Conservation (phyloP, 2,329 filamentous ascomycete genomes). For the Zymoseptoria ardabiliae region DNA sequence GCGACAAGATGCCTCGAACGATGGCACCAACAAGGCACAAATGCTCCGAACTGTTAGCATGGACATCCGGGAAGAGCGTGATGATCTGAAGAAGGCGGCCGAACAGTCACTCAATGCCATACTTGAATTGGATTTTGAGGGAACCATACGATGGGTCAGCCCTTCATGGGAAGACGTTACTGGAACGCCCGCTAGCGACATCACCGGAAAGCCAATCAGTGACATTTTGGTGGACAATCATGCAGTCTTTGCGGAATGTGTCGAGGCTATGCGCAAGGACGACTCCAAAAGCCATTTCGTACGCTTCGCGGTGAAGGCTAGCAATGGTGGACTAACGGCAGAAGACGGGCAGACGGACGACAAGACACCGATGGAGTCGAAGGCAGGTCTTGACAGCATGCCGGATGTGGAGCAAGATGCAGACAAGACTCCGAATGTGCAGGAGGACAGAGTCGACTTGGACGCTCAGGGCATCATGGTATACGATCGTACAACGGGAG, state of each 20-base stretch:
- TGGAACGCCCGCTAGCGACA: slow-evolving; percentile 64
- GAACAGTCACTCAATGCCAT: slow-evolving; percentile 97
- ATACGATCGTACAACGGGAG: slow-evolving; percentile 78
- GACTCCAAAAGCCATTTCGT: slow-evolving; percentile 89
- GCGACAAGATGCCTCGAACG: slow-evolving; percentile 32
- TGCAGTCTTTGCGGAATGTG: slow-evolving; percentile 69
- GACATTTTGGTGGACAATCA: slow-evolving; percentile 77
- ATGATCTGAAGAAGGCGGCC: slow-evolving; percentile 89
- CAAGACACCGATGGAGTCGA: slow-evolving; percentile 24
- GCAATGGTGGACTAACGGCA: slow-evolving; percentile 45
- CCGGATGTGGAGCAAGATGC: slow-evolving; percentile 4
- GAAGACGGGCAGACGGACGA: slow-evolving; percentile 33
- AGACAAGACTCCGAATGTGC: slow-evolving; percentile 8
- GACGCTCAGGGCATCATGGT: slow-evolving; percentile 99
- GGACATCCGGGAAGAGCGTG: slow-evolving; percentile 85
- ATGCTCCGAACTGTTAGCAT: slow-evolving; percentile 66
- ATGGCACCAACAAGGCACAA: slow-evolving; percentile 15
- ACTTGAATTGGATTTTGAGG: slow-evolving; percentile 84
- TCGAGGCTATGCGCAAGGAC: slow-evolving; percentile 85
- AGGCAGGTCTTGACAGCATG: slow-evolving; percentile 16
- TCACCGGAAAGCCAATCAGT: slow-evolving; percentile 70
- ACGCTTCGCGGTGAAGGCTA: slow-evolving; percentile 63
- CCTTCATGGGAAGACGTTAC: slow-evolving; percentile 93
- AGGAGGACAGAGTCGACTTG: slow-evolving; percentile 58
- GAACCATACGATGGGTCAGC: slow-evolving; percentile 89